phyloP scores from a whole-genome alignment of 768 basidiomycete species.

The Psilocybe cyanescens region DNA sequence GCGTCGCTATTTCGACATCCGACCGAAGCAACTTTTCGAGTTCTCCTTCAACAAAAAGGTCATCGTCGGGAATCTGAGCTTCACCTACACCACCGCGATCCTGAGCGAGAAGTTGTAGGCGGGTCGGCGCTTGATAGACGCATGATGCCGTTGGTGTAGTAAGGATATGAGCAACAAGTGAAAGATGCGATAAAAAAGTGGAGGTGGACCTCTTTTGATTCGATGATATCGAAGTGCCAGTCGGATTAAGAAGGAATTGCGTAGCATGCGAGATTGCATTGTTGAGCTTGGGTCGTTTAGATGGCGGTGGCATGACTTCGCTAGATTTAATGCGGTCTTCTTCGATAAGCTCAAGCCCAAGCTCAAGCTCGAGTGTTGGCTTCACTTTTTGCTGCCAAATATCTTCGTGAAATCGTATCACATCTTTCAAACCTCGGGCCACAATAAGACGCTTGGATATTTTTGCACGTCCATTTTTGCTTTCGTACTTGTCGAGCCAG shows the following conservation, averaged over 20 bases:
- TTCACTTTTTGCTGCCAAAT: constrained; percentile 51
- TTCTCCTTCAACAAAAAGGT: constrained; percentile 73
- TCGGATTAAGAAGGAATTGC: constrained; percentile 62
- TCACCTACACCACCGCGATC: constrained; percentile 59
- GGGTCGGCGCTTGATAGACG: constrained; percentile 50
- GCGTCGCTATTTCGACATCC: constrained; percentile 51
- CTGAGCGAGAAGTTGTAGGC: constrained; percentile 64
- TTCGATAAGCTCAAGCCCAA: constrained; percentile 40
- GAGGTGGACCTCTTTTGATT: constrained; percentile 11
- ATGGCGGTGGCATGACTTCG: constrained; percentile 10
- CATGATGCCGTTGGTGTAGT: constrained; percentile 39
- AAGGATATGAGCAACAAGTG: constrained; percentile 58
- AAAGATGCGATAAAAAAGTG: constrained; percentile 23
- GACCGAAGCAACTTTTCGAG: constrained; percentile 61
- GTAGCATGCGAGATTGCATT: constrained; percentile 48
- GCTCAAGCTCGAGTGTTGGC: constrained; percentile 42
- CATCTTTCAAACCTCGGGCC: constrained; percentile 70
- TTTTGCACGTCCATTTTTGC: constrained; percentile 57
- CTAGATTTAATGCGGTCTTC: constrained; percentile 21
- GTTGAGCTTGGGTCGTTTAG: constrained; percentile 32
- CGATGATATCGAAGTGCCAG: constrained; percentile 34
- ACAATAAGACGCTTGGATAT: constrained; percentile 65
- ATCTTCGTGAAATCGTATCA: constrained; percentile 69
- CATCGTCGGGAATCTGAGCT: constrained; percentile 64
- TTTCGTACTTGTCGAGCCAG: constrained; percentile 68